Conservation (phyloP, 306 rosid species). For the Medicago ruthenica region DNA sequence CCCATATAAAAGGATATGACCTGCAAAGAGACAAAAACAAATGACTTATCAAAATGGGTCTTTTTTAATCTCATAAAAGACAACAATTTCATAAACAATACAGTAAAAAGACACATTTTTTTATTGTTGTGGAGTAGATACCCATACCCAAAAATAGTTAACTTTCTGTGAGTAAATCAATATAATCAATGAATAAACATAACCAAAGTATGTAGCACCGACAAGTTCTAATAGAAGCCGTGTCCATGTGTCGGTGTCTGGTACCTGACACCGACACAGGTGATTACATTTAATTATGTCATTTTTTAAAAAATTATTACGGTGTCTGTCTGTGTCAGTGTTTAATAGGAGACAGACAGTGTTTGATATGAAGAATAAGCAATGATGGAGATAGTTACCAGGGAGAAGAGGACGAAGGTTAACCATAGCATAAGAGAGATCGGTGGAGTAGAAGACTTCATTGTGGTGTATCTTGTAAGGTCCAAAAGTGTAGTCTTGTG, state of each 20-base stretch:
- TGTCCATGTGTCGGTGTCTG: too few species aligned
- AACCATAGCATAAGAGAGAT: constrained; percentile 81
- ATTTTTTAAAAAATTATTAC: too few species aligned
- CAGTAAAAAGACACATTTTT: constrained; percentile 7
- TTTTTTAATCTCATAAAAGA: constrained; percentile 16
- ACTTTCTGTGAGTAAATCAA: neutral
- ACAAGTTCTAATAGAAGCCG: too few species aligned
- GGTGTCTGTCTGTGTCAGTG: too few species aligned
- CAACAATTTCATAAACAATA: constrained; percentile 20
- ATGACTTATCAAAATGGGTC: constrained; percentile 34
- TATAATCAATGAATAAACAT: neutral
- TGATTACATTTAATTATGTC: too few species aligned
- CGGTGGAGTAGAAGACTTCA: constrained; percentile 78
- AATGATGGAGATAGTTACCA: constrained; percentile 53
- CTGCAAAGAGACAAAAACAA: constrained; percentile 60
- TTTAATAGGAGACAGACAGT: too few species aligned
- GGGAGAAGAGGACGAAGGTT: constrained; percentile 92
- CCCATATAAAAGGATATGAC: constrained; percentile 87
- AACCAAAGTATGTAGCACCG: too few species aligned
- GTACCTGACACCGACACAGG: too few species aligned
- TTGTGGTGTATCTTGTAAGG: constrained; percentile 65
- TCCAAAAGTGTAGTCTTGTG: constrained; percentile 52
- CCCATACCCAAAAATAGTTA: constrained; percentile 4
- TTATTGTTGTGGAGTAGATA: neutral
- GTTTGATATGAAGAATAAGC: neutral